Evolutionary conservation across 306 rosid species (phyloP).

Genomic region (Vigna unguiculata): DNA sequence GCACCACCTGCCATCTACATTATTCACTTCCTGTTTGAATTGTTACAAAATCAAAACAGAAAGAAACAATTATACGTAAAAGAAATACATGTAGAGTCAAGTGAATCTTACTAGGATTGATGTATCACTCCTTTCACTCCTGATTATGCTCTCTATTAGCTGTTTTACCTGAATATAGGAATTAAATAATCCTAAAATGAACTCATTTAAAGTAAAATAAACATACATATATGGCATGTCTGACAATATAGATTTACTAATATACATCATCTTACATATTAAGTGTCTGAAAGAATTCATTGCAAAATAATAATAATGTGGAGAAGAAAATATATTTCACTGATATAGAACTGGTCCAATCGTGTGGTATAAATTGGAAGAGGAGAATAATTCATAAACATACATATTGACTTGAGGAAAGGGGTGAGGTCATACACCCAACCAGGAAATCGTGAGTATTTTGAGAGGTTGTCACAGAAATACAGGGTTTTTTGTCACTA

Average conservation of each 20-base stretch:
- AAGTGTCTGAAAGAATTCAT: neutral
- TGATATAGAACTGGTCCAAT: no score
- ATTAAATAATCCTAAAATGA: constrained; percentile 36
- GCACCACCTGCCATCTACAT: constrained; percentile 94
- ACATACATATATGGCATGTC: constrained; percentile 22
- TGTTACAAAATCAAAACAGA: constrained; percentile 41
- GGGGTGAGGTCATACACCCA: neutral
- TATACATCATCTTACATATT: constrained; percentile 3
- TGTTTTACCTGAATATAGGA: constrained; percentile 68
- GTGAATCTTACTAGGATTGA: constrained; percentile 70
- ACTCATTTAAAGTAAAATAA: constrained; percentile 29
- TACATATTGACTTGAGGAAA: neutral
- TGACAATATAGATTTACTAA: constrained; percentile 15
- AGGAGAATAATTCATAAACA: no score
- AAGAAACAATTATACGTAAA: constrained; percentile 37
- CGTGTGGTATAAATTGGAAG: no score
- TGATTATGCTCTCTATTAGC: constrained; percentile 73
- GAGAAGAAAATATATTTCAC: no score
- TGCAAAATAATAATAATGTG: neutral
- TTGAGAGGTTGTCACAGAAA: no score
- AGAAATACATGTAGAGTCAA: constrained; percentile 26
- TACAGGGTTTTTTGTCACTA: no score
- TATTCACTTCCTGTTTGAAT: constrained; percentile 77
- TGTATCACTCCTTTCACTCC: constrained; percentile 65
- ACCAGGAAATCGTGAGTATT: no score